These are phyloP conservation scores for Diaporthe sp. DNA, from an alignment of 2,329 filamentous ascomycete species.

Conservation along the genomic window DNA sequence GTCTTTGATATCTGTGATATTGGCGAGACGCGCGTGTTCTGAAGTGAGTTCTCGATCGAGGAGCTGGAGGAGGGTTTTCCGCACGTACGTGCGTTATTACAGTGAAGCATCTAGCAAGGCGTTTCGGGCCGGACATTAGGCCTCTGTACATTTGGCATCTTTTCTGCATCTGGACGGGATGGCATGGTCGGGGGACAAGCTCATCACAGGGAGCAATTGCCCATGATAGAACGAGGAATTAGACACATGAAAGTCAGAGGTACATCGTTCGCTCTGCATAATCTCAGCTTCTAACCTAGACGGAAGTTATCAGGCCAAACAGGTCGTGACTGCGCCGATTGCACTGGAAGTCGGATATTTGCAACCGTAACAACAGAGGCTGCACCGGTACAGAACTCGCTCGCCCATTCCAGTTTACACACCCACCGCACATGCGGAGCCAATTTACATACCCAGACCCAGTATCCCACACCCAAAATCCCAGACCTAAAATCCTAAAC, in stretches of 20 bases:
- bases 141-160: background rate
- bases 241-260: background rate
- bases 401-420: too few relatives aligned
- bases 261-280: background rate
- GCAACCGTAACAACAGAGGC: too few relatives aligned
- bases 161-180: background rate
- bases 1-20: slow-evolving; percentile 88
- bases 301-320: background rate
- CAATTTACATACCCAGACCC: too few relatives aligned
- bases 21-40: slow-evolving; percentile 85
- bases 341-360: too few relatives aligned
- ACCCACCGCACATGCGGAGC: too few relatives aligned
- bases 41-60: slow-evolving; percentile 44
- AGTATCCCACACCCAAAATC: too few relatives aligned
- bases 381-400: too few relatives aligned
- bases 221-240: background rate
- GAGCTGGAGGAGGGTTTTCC: background rate
- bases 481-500: too few relatives aligned
- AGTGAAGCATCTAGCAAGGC: slow-evolving; percentile 14
- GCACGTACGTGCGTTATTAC: background rate
- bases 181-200: background rate
- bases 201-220: background rate
- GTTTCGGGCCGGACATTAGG: background rate
- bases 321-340: background rate
- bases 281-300: background rate